Evolutionary conservation across 441 rosid genomes (phyloP), one percentile per base, ranked within the genome.

Genomic region (Corymbia citriodora): DNA sequence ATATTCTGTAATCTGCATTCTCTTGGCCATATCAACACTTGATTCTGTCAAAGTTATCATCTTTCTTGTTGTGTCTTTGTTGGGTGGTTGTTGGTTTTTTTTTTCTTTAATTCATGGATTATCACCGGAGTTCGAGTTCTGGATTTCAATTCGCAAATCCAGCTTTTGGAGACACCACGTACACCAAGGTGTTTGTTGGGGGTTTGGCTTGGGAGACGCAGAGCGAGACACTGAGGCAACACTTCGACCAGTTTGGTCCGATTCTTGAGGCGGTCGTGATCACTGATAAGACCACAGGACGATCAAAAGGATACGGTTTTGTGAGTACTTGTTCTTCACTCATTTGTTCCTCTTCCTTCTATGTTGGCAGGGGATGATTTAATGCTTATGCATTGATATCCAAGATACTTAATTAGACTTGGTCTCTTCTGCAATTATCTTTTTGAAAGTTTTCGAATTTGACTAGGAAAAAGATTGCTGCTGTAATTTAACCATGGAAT

Each of bases 181-280:
- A 92, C 90, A 98, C 98, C n/a, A 98, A 97, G 94, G 97, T 98
- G 91, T 98, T 98, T 79, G 99, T 98, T 72, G 99, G 99, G 88
- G 99, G 99, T 17, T 96, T 98, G 88, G 99, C 99, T 16, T 98
- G 99, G 99, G 99, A 97, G 92, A 98, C 99, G 88, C 97, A 95
- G 90, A 98, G 98, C 89, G 97, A 97, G 55, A 96, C 99, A 88
- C 93, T 98, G 96, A 95, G 95, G 90, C 98, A 95, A 48, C 94
- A 97, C 92, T 98, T 98, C 90, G 96, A 98, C 90, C 99, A 94
- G 87, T 97, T 94, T 63, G 99, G 99, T 25, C 98, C 97, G 13
- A 97, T 98, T 92, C 95, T 96, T 13, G 99, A 98, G 93, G 99
- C 99, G 2, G 98, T 96, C 55, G 99, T 98, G 79, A 96, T 98